These are phyloP conservation scores for Tuctoria greenei DNA, from an alignment of 176 grass and related monocot genomes.

Conservation along the genomic window DNA sequence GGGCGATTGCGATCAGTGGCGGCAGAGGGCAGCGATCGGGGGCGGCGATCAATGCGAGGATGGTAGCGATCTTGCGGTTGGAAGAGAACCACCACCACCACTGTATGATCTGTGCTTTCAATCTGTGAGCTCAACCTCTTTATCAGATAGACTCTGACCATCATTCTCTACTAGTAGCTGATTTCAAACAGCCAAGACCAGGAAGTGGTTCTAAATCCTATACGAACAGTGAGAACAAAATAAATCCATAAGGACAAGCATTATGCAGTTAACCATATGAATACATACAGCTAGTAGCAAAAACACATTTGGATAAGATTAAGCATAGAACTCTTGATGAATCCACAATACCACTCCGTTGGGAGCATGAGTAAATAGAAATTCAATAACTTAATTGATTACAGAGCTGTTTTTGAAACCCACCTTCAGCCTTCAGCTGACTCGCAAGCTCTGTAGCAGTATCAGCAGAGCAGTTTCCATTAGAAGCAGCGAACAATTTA, in stretches of 20 bases:
- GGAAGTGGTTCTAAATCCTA: slow-evolving; percentile 93
- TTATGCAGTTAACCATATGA: not conserved
- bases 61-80: too few relatives aligned
- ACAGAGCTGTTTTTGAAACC: slow-evolving; percentile 23
- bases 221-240: slow-evolving; percentile 38
- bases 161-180: too few relatives aligned
- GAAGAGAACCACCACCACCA: too few relatives aligned
- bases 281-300: slow-evolving; percentile 24
- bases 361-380: not conserved
- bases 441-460: slow-evolving; percentile 57
- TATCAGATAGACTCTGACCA: too few relatives aligned
- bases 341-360: slow-evolving; percentile 39
- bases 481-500: slow-evolving; percentile 63
- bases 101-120: too few relatives aligned
- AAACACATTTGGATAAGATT: slow-evolving; percentile 31
- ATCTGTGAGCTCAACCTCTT: too few relatives aligned
- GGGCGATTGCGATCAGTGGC: too few relatives aligned
- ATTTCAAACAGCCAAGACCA: slow-evolving; percentile 75
- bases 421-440: slow-evolving; percentile 96
- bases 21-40: too few relatives aligned
- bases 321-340: slow-evolving; percentile 58
- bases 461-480: slow-evolving; percentile 51
- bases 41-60: too few relatives aligned
- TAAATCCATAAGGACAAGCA: slow-evolving; percentile 16
- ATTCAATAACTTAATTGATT: not conserved